These are phyloP conservation scores for Suillus subluteus DNA, from an alignment of 768 basidiomycete genomes.

Conservation along the genomic window DNA sequence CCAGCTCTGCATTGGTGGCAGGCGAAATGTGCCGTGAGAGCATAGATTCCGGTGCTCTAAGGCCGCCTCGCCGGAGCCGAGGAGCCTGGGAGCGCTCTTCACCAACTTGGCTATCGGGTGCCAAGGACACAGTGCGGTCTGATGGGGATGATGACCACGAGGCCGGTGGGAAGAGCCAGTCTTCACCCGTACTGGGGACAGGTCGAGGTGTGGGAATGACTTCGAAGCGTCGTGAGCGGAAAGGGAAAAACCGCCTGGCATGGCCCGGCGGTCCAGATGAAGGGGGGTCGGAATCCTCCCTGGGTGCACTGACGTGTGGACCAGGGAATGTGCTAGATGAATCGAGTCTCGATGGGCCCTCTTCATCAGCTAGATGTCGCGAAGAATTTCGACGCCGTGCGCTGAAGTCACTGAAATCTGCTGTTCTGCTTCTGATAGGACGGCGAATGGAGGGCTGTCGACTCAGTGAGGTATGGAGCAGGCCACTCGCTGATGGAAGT, in stretches of 20 bases:
- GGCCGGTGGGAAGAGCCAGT: slow-evolving; percentile 37
- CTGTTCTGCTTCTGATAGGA: slow-evolving; percentile 51
- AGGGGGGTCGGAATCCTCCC: slow-evolving; percentile 7
- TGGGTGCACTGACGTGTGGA: slow-evolving; percentile 13
- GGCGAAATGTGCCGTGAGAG: slow-evolving; percentile 51
- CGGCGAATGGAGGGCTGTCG: slow-evolving; percentile 69
- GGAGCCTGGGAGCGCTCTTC: slow-evolving; percentile 46
- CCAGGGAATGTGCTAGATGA: slow-evolving; percentile 17
- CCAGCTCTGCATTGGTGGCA: slow-evolving; percentile 17
- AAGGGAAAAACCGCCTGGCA: slow-evolving; percentile 61
- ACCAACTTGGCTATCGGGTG: slow-evolving; percentile 33
- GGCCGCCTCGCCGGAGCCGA: slow-evolving; percentile 66
- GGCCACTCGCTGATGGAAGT: slow-evolving; percentile 26
- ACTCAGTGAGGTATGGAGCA: slow-evolving; percentile 39
- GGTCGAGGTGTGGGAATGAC: slow-evolving; percentile 36
- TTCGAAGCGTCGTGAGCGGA: slow-evolving; percentile 49
- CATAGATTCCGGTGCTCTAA: slow-evolving; percentile 66
- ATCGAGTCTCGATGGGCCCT: slow-evolving; percentile 20
- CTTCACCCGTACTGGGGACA: slow-evolving; percentile 32
- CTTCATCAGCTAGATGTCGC: slow-evolving; percentile 36
- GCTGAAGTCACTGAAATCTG: slow-evolving; percentile 77
- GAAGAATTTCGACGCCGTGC: slow-evolving; percentile 60
- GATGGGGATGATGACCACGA: slow-evolving; percentile 23
- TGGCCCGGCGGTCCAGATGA: slow-evolving; percentile 25
- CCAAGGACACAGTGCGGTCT: slow-evolving; percentile 21